Percentiles rank a stretch among this genome's conserved stretches.
Evolutionary conservation across 345 rosid genomes (phyloP).

Genomic region (Salix dunnii): DNA sequence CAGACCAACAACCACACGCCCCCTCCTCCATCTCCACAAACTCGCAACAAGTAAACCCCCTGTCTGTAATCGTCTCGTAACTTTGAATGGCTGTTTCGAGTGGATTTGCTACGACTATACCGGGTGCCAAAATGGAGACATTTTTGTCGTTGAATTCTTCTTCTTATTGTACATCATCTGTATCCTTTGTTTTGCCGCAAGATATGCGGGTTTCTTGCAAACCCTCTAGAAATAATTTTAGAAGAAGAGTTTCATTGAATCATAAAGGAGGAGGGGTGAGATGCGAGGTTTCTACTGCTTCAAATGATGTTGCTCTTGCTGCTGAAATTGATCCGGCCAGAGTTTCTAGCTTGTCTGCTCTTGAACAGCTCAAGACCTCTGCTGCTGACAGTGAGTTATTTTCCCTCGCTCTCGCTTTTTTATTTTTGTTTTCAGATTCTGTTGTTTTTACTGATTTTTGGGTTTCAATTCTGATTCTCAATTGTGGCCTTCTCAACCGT

Average conservation of each 20-base stretch:
- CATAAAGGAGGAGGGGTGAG: conserved; percentile 22
- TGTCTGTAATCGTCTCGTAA: not conserved
- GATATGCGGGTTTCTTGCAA: conserved; percentile 2
- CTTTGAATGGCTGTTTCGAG: conserved; percentile 19
- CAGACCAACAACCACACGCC: conserved; percentile 10
- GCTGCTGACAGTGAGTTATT: conserved; percentile 25
- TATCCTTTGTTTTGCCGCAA: not conserved
- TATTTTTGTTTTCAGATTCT: not conserved
- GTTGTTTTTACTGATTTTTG: not conserved
- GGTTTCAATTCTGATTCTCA: not conserved
- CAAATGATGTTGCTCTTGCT: conserved; percentile 10
- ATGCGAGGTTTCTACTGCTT: conserved; percentile 23
- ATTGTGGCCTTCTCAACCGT: too few relatives aligned
- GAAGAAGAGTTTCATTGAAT: not conserved
- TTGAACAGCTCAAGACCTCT: conserved; percentile 36
- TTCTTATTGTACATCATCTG: not conserved
- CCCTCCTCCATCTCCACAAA: not conserved
- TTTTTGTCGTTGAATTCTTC: conserved; percentile 21
- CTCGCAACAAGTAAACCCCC: too few relatives aligned
- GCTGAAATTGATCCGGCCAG: conserved; percentile 9
- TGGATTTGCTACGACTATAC: conserved; percentile 21
- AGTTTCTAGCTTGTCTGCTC: conserved; percentile 32
- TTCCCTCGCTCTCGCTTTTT: not conserved
- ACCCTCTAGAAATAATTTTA: conserved; percentile 1
- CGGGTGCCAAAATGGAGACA: conserved; percentile 30